A percentile compares a stretch with the other conserved stretches of the same genome.
phyloP scores from a whole-genome alignment of 331 rosid species.

The Acacia concinna region DNA sequence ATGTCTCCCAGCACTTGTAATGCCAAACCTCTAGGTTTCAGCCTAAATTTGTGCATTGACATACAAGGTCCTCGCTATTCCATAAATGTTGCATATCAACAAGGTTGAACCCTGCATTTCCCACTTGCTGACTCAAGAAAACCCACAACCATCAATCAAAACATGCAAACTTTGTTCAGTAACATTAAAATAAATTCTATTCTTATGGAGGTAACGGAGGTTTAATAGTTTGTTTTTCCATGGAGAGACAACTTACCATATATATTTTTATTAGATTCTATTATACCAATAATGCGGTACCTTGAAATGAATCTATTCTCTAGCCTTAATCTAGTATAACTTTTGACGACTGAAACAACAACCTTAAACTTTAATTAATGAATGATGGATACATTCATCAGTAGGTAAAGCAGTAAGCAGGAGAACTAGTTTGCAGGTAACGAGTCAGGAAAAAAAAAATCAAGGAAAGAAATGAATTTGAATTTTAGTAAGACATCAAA shows the following conservation, averaged over 20 bases:
- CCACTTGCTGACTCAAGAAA: constrained; percentile 9
- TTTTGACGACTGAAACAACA: constrained; percentile 18
- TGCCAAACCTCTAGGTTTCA: constrained; percentile 1
- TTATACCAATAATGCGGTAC: background rate
- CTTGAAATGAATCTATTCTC: constrained; percentile 20
- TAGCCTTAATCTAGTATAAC: constrained; percentile 20
- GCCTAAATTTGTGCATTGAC: constrained; percentile 7
- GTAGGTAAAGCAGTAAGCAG: background rate
- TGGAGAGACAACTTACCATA: constrained; percentile 9
- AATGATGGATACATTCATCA: constrained; percentile 12
- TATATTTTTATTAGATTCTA: constrained; percentile 15
- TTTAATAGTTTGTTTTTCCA: constrained; percentile 8
- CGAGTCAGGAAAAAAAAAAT: background rate
- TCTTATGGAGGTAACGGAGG: constrained; percentile 21
- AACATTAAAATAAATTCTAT: background rate
- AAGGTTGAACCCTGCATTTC: background rate
- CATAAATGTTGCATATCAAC: background rate
- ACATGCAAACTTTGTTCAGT: background rate
- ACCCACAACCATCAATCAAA: background rate
- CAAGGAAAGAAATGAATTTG: constrained; percentile 15
- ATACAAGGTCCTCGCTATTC: background rate
- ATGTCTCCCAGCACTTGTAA: background rate
- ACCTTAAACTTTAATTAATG: background rate
- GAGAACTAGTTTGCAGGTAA: background rate
- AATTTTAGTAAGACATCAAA: background rate